A percentile compares a stretch with the other conserved stretches of the same genome.
phyloP scores from a whole-genome alignment of 257 asterid genomes.

The Galeopsis tetrahit region DNA sequence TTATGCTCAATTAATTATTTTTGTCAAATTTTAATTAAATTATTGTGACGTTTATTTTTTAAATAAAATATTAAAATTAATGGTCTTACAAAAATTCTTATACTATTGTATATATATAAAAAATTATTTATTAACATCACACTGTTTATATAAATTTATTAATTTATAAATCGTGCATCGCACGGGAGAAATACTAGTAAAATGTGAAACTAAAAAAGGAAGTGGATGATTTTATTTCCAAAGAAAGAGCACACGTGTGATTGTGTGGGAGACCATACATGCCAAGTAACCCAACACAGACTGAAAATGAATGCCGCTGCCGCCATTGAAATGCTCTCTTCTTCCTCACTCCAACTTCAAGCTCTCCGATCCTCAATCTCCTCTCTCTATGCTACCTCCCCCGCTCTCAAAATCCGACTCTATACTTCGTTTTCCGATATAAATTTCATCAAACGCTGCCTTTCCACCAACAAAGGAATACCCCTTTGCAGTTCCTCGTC shows the following conservation, averaged over 20 bases:
- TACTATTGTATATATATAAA: too few relatives aligned
- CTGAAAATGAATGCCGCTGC: constrained; percentile 32
- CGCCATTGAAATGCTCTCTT: constrained; percentile 38
- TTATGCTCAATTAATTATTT: too few relatives aligned
- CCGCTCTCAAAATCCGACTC: constrained; percentile 26
- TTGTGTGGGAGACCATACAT: neutral
- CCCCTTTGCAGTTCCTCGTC: constrained; percentile 19
- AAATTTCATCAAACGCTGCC: constrained; percentile 14
- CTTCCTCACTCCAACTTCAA: constrained; percentile 38
- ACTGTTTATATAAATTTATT: too few relatives aligned
- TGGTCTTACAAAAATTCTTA: too few relatives aligned
- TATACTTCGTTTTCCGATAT: constrained; percentile 11
- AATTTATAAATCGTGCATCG: too few relatives aligned
- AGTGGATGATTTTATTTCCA: too few relatives aligned
- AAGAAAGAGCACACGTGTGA: neutral
- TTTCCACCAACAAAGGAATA: constrained; percentile 18
- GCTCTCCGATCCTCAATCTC: constrained; percentile 31
- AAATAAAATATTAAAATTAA: too few relatives aligned
- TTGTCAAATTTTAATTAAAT: too few relatives aligned
- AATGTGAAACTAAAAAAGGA: too few relatives aligned
- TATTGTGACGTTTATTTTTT: too few relatives aligned
- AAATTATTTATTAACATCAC: too few relatives aligned
- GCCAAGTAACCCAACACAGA: neutral
- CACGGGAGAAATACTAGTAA: too few relatives aligned
- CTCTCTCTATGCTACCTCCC: constrained; percentile 4